phyloP scores from a whole-genome alignment of 306 rosid genomes.

The Pueraria montana region DNA sequence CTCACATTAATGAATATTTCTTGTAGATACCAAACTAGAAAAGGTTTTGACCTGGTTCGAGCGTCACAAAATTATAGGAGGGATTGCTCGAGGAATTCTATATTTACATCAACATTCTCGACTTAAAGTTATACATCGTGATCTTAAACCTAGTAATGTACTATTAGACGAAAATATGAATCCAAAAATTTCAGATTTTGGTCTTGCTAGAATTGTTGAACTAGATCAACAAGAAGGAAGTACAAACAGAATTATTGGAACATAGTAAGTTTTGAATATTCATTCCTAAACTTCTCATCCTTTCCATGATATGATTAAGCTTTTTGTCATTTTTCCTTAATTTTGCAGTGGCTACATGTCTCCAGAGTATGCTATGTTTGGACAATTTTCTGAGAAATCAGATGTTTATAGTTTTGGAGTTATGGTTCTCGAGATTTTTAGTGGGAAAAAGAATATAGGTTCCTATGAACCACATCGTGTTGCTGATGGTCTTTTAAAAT shows the following conservation, averaged over 20 bases:
- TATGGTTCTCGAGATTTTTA: conserved; percentile 1
- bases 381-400: neutral
- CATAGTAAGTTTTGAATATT: conserved; percentile 1
- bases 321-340: neutral
- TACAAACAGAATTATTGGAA: neutral
- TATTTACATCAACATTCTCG: conserved; percentile 4
- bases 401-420: conserved; percentile 20
- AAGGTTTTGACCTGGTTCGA: neutral
- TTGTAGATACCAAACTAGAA: neutral
- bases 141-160: conserved; percentile 18
- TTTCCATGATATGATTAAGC: neutral
- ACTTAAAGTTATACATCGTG: conserved; percentile 20
- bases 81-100: conserved; percentile 5
- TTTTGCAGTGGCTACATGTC: neutral
- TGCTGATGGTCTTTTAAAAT: neutral
- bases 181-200: conserved; percentile 34
- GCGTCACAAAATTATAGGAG: conserved; percentile 7
- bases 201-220: conserved; percentile 18
- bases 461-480: neutral
- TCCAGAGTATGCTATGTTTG: neutral
- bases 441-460: conserved; percentile 6
- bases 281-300: neutral
- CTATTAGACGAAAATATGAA: conserved; percentile 10
- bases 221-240: conserved; percentile 8
- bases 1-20: neutral